Evolutionary conservation across 1,284 basidiomycete genomes (phyloP).

Genomic region (Naganishia liquefaciens): DNA sequence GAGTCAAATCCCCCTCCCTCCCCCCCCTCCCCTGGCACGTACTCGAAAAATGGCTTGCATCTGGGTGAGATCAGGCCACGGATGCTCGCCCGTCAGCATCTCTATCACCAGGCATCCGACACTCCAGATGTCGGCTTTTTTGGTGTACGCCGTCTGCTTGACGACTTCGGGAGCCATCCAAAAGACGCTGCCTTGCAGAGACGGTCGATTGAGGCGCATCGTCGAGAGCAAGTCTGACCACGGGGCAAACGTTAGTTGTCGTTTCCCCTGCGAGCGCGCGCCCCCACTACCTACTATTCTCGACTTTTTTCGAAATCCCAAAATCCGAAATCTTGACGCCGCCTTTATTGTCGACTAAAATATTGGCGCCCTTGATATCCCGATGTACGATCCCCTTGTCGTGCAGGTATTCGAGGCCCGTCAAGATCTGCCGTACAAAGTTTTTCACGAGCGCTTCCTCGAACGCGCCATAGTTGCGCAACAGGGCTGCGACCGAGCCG

Average conservation of each 20-base stretch:
- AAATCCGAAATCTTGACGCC: slow-evolving; percentile 99
- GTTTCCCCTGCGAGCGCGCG: neutral
- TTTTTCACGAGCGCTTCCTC: slow-evolving; percentile 92
- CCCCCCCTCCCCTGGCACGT: too few species aligned
- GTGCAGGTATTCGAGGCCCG: slow-evolving; percentile 89
- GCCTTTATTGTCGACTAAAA: slow-evolving; percentile 97
- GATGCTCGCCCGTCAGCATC: slow-evolving; percentile 97
- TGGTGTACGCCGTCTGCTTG: slow-evolving; percentile 86
- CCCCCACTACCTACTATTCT: slow-evolving; percentile 70
- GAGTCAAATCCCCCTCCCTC: neutral
- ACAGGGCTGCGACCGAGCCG: slow-evolving; percentile 87
- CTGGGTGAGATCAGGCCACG: slow-evolving; percentile 95
- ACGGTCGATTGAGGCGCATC: slow-evolving; percentile 78
- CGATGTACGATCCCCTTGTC: slow-evolving; percentile 94
- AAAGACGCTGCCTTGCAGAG: slow-evolving; percentile 93
- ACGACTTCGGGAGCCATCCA: slow-evolving; percentile 99
- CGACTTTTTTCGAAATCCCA: slow-evolving; percentile 97
- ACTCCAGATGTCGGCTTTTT: slow-evolving; percentile 97
- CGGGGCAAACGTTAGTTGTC: neutral
- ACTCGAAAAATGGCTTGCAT: slow-evolving; percentile 99
- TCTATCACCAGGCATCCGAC: slow-evolving; percentile 96
- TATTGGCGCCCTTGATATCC: slow-evolving; percentile 98
- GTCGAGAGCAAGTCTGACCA: slow-evolving; percentile 73
- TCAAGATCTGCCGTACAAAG: slow-evolving; percentile 90
- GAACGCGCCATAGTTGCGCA: slow-evolving; percentile 94